phyloP scores from a whole-genome alignment of 192 early-diverging fungal genomes.

The Diversispora eburnea region DNA sequence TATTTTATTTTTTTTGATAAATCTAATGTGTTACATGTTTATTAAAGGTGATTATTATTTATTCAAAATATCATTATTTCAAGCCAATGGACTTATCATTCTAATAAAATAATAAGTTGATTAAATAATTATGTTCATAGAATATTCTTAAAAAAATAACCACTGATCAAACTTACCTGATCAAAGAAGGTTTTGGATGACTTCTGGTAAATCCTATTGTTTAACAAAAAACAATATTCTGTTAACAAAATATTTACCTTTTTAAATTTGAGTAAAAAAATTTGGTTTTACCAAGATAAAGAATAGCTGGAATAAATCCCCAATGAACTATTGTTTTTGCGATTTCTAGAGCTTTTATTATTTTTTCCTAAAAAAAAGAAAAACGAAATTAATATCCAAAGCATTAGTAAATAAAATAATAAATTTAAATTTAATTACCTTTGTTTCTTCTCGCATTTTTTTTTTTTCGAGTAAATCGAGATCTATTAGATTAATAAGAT shows the following conservation, averaged over 20 bases:
- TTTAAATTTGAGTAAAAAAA: background rate
- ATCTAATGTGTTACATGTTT: too few species aligned
- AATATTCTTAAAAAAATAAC: too few species aligned
- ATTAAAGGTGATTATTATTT: too few species aligned
- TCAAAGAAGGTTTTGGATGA: slow-evolving; percentile 22
- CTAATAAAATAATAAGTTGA: too few species aligned
- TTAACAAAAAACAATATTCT: background rate
- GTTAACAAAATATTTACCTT: background rate
- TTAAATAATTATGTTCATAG: too few species aligned
- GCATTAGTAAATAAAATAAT: too few species aligned
- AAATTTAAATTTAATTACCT: background rate
- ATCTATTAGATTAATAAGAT: too few species aligned
- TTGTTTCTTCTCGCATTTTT: slow-evolving; percentile 27
- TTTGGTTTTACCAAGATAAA: slow-evolving; percentile 49
- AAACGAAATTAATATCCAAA: background rate
- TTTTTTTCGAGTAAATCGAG: too few species aligned
- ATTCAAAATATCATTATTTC: too few species aligned
- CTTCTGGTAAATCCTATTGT: slow-evolving; percentile 25
- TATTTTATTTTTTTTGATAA: too few species aligned
- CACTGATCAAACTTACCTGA: background rate
- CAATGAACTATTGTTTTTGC: slow-evolving; percentile 57
- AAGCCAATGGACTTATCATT: too few species aligned
- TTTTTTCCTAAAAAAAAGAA: slow-evolving; percentile 38
- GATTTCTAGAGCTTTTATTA: slow-evolving; percentile 51
- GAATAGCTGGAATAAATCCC: slow-evolving; percentile 59